A percentile compares a stretch with the other conserved stretches of the same genome.
Evolutionary conservation across 805 yeast genomes (phyloP).

Genomic region (Cyberlindnera xylosilytica): DNA sequence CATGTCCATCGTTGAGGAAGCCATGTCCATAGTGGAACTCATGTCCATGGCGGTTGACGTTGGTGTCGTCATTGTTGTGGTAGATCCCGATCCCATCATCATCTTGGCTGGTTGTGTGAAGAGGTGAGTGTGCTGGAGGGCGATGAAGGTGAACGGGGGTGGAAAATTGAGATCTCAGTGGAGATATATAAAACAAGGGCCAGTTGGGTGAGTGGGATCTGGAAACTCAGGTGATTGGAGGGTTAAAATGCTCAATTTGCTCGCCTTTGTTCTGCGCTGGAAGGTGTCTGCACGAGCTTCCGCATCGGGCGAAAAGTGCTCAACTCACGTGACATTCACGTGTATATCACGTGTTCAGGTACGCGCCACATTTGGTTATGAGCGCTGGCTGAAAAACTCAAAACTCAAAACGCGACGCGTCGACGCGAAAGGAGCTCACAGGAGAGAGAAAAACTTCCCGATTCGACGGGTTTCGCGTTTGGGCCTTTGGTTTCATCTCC

Average conservation of each 20-base stretch:
- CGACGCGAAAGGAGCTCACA: background rate
- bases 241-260: conserved; percentile 1
- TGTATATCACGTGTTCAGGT: background rate
- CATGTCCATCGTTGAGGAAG: conserved; percentile 12
- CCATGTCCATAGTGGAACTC: conserved; percentile 6
- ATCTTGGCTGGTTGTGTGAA: conserved; percentile 19
- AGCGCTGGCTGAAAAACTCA: no score
- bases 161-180: no score
- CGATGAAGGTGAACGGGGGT: no score
- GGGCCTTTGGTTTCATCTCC: background rate
- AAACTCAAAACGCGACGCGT: conserved; percentile 3
- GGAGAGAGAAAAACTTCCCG: conserved; percentile 1
- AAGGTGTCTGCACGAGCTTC: background rate
- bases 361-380: conserved; percentile 1
- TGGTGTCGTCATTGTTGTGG: conserved; percentile 13
- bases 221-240: background rate
- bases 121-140: no score
- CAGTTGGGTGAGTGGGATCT: background rate
- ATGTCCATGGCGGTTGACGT: background rate
- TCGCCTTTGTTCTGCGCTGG: background rate
- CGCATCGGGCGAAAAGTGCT: conserved; percentile 7
- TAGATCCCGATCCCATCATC: conserved; percentile 21
- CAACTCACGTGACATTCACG: conserved; percentile 1
- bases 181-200: no score
- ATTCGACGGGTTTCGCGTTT: conserved; percentile 3